phyloP scores from a whole-genome alignment of 2,329 filamentous ascomycete species.

The Coniochaeta sp. region DNA sequence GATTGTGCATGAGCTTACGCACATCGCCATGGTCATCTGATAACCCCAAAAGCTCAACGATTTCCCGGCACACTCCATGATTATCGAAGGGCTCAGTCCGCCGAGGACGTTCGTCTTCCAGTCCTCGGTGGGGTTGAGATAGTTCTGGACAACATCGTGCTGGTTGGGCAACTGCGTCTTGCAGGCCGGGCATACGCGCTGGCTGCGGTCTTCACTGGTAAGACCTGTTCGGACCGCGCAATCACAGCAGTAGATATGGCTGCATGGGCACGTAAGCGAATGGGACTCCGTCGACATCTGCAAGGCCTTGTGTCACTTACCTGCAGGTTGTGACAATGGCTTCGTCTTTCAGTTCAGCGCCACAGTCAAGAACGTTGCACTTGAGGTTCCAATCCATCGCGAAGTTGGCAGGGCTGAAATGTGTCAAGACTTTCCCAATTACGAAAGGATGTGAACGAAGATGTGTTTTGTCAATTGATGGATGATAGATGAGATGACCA shows the following conservation, averaged over 20 bases:
- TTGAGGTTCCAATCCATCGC: conserved; percentile 66
- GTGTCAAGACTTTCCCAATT: neutral
- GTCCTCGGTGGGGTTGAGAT: conserved; percentile 74
- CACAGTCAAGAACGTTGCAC: conserved; percentile 77
- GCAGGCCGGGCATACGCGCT: conserved; percentile 68
- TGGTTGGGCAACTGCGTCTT: conserved; percentile 57
- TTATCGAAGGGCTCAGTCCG: conserved; percentile 69
- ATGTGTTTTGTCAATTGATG: too few species aligned
- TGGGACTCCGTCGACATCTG: neutral
- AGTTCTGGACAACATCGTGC: conserved; percentile 66
- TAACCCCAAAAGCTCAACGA: conserved; percentile 82
- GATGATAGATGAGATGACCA: too few species aligned
- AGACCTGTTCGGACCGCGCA: conserved; percentile 64
- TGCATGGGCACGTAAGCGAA: conserved; percentile 22
- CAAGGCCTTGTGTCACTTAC: conserved; percentile 28
- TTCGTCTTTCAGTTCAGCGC: conserved; percentile 57
- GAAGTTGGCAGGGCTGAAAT: neutral
- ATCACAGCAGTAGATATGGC: conserved; percentile 77
- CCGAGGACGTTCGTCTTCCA: conserved; percentile 84
- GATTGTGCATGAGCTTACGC: conserved; percentile 14
- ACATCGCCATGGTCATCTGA: conserved; percentile 80
- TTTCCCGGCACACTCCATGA: conserved; percentile 80
- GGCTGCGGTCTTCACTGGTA: conserved; percentile 41
- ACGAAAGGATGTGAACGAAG: neutral
- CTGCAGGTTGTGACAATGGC: conserved; percentile 88